Evolutionary conservation across 495 filamentous ascomycete species (phyloP).

Genomic region (Neurospora intermedia): DNA sequence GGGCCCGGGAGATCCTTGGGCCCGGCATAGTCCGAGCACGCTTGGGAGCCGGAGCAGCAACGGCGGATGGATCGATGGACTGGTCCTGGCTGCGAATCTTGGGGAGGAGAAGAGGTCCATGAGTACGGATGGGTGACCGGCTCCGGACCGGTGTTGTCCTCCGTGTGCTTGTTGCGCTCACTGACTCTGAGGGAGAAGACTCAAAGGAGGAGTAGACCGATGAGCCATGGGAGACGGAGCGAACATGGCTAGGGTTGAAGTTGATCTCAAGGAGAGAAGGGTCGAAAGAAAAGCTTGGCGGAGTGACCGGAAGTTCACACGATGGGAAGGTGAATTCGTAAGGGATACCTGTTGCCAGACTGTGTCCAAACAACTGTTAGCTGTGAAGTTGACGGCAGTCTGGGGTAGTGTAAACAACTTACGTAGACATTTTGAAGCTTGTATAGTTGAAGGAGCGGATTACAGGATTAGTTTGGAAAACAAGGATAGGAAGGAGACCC

Average conservation of each 20-base stretch:
- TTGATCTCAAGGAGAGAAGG: slow-evolving; percentile 40
- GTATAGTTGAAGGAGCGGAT: slow-evolving; percentile 15
- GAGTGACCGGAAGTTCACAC: slow-evolving; percentile 33
- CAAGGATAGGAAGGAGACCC: slow-evolving; percentile 25
- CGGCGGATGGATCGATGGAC: slow-evolving; percentile 36
- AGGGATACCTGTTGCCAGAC: slow-evolving; percentile 41
- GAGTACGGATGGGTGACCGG: slow-evolving; percentile 53
- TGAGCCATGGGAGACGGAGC: slow-evolving; percentile 39
- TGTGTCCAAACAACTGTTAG: slow-evolving; percentile 18
- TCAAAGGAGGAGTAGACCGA: slow-evolving; percentile 48
- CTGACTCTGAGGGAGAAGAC: slow-evolving; percentile 67
- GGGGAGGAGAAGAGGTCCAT: slow-evolving; percentile 74
- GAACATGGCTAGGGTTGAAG: slow-evolving; percentile 36
- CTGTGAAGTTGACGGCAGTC: neutral
- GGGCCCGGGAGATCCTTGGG: slow-evolving; percentile 4
- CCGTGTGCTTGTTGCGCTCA: slow-evolving; percentile 41
- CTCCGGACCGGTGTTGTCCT: slow-evolving; percentile 63
- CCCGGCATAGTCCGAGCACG: slow-evolving; percentile 27
- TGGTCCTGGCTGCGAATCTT: slow-evolving; percentile 83
- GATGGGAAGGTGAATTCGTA: slow-evolving; percentile 42
- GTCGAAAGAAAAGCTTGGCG: slow-evolving; percentile 44
- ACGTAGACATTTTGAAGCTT: slow-evolving; percentile 42
- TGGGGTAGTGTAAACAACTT: slow-evolving; percentile 14
- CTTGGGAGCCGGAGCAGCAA: slow-evolving; percentile 25
- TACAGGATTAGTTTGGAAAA: slow-evolving; percentile 24